Base-by-base conservation (phyloP, 2,329 filamentous ascomycete genomes). In the Paracoccidioides brasiliensis region DNA sequence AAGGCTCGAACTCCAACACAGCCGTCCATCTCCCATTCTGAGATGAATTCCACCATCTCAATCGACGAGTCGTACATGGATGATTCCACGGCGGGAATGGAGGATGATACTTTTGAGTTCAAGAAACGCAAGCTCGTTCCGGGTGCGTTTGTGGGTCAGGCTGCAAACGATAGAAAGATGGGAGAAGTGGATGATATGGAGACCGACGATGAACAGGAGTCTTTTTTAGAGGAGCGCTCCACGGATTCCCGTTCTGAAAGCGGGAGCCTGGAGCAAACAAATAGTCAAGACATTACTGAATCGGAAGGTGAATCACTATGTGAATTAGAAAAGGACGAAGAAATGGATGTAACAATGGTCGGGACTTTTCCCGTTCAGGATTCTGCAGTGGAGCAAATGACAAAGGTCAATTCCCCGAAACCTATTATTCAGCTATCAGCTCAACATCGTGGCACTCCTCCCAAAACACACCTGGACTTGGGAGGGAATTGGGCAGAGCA, bases 141-240 rank as follows among this genome's bases (percentile, higher is more conserved):
- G 4, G 91, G 93, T 51, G 83, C 88, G 0, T 97, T 95, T 70
- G 85, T 88, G 40, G 78, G 81, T 55, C 77, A 80, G 52, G 74
- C 76, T 35, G 76, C 76, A 40, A 80, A 83, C 55, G 80, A 82
- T 35, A 50, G 49, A 28, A 49, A 44, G 40, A 15, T 44, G 28
- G 22, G 74, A 80, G 54, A 65, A 74, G n/a, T 69, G 71, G 55
- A 71, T 74, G 61, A 56, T 22, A 22, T 52, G 7, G 75, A 78
- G 58, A 67, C 67, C 57, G 72, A 70, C 59, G 61, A 71, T 65
- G 68, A 73, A 53, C 70, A 72, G 64, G 77, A 82, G 80, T 88
- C 87, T 90, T 91, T 93, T 91, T 90, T 90, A 87, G 88, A 84
- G 81, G 80, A 84, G 78, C 84, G 86, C 84, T 90, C 86, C 83